Conservation (phyloP, 805 yeast genomes). For the Kazachstania psychrophila region DNA sequence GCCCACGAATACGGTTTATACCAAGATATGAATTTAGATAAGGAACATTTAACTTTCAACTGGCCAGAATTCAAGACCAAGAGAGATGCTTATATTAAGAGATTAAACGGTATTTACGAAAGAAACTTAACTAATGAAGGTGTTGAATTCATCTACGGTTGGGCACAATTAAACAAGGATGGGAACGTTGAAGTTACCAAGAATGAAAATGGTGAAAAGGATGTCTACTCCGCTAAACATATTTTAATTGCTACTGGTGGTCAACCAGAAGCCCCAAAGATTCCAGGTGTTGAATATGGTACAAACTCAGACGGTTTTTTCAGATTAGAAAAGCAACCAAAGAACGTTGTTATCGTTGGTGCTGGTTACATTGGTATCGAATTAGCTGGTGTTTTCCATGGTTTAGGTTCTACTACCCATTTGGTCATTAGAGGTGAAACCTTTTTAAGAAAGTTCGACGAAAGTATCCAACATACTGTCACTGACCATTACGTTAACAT, state of each 20-base stretch:
- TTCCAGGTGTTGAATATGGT: slow-evolving; percentile 78
- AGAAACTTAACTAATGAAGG: slow-evolving; percentile 80
- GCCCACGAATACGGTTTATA: slow-evolving; percentile 79
- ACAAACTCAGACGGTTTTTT: slow-evolving; percentile 89
- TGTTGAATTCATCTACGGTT: slow-evolving; percentile 79
- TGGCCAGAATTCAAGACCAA: slow-evolving; percentile 77
- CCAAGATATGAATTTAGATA: slow-evolving; percentile 43
- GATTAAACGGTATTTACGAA: slow-evolving; percentile 90
- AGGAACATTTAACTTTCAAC: slow-evolving; percentile 53
- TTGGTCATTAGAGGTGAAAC: slow-evolving; percentile 85
- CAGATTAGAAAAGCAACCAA: slow-evolving; percentile 71
- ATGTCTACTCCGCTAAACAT: slow-evolving; percentile 67
- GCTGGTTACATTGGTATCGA: slow-evolving; percentile 98
- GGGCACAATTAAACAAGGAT: slow-evolving; percentile 63
- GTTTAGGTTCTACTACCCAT: slow-evolving; percentile 78
- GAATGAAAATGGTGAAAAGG: slow-evolving; percentile 46
- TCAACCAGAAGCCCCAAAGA: slow-evolving; percentile 55
- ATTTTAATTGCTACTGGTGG: slow-evolving; percentile 93
- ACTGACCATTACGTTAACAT: slow-evolving; percentile 72
- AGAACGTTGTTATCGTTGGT: slow-evolving; percentile 89
- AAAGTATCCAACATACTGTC: slow-evolving; percentile 63
- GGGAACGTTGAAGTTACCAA: slow-evolving; percentile 74
- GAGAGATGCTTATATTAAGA: slow-evolving; percentile 82
- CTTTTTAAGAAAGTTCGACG: slow-evolving; percentile 82
- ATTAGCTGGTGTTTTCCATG: slow-evolving; percentile 87